Conservation (phyloP, 2,329 filamentous ascomycete genomes). For the Diaporthe citrichinensis region DNA sequence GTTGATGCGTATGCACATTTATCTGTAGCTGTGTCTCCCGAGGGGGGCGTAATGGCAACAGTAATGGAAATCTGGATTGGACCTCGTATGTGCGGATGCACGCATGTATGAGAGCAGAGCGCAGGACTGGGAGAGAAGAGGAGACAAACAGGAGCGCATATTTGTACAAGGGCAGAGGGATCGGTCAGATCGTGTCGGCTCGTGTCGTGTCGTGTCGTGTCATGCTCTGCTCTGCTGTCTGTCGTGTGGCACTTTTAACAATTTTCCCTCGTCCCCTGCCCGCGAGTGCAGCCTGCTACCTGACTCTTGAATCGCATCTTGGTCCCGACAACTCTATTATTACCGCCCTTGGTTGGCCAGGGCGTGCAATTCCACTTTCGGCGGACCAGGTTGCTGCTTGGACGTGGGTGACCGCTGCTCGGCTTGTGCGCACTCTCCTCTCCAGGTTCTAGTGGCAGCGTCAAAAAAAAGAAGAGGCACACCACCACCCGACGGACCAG, state of each 20-base stretch:
- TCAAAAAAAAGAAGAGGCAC: conserved; percentile 11
- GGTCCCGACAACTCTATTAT: conserved; percentile 38
- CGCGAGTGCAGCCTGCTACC: conserved; percentile 3
- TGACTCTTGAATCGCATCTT: conserved; percentile 25
- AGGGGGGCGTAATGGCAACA: conserved; percentile 31
- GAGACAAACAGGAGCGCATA: background rate
- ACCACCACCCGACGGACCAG: conserved; percentile 17
- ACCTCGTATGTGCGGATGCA: background rate
- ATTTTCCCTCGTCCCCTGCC: conserved; percentile 15
- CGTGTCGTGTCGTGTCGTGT: conserved; percentile 20
- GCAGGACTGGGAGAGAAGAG: background rate
- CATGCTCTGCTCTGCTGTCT: conserved; percentile 17
- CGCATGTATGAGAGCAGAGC: background rate
- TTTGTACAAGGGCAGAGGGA: conserved; percentile 20
- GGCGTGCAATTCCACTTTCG: conserved; percentile 35
- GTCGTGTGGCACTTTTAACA: background rate
- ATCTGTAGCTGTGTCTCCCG: background rate
- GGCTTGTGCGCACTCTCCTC: conserved; percentile 39
- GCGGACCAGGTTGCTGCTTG: conserved; percentile 31
- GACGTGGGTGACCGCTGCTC: conserved; percentile 41
- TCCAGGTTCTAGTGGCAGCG: conserved; percentile 12
- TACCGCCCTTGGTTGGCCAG: conserved; percentile 40
- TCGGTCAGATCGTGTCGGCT: background rate
- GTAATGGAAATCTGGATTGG: conserved; percentile 20
- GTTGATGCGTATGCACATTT: conserved; percentile 27